A percentile compares a stretch with the other conserved stretches of the same genome.
Conservation (phyloP, 768 basidiomycete species). For the Tylopilus vinaceipallidus region DNA sequence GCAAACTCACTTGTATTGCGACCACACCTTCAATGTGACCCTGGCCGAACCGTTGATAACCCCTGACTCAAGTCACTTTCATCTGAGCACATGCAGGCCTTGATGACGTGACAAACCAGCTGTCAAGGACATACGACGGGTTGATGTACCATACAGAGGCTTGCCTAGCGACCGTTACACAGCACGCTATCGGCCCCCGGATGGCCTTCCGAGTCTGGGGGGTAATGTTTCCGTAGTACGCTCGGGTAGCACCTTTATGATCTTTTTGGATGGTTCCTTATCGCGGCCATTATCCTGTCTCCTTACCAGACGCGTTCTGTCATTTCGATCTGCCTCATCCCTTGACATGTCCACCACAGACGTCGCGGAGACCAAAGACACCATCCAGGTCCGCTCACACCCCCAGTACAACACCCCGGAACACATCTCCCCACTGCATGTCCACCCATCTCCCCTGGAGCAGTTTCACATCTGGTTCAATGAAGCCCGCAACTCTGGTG, state of each 20-base stretch:
- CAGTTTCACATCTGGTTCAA: slow-evolving; percentile 91
- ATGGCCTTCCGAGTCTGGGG: not conserved
- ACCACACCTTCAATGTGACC: no score
- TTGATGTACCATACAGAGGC: no score
- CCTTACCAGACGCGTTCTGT: not conserved
- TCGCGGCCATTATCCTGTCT: slow-evolving; percentile 6
- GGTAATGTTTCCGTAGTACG: not conserved
- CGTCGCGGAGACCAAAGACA: slow-evolving; percentile 48
- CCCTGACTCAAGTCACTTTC: no score
- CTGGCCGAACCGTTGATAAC: no score
- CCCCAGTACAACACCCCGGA: slow-evolving; percentile 74
- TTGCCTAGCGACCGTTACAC: no score
- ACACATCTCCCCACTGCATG: slow-evolving; percentile 57
- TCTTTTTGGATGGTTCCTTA: slow-evolving; percentile 10
- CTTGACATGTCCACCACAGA: slow-evolving; percentile 21
- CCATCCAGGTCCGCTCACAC: slow-evolving; percentile 69
- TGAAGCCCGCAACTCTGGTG: slow-evolving; percentile 52
- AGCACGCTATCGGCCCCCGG: not conserved
- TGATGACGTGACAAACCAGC: no score
- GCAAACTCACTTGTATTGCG: no score
- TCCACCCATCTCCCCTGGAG: slow-evolving; percentile 67
- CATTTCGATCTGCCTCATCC: not conserved
- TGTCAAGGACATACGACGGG: no score
- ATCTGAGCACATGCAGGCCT: no score
- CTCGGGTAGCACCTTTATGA: slow-evolving; percentile 6